These are phyloP conservation scores for Thermothielavioides terrestris DNA, from an alignment of 495 filamentous ascomycete genomes.

Conservation along the genomic window DNA sequence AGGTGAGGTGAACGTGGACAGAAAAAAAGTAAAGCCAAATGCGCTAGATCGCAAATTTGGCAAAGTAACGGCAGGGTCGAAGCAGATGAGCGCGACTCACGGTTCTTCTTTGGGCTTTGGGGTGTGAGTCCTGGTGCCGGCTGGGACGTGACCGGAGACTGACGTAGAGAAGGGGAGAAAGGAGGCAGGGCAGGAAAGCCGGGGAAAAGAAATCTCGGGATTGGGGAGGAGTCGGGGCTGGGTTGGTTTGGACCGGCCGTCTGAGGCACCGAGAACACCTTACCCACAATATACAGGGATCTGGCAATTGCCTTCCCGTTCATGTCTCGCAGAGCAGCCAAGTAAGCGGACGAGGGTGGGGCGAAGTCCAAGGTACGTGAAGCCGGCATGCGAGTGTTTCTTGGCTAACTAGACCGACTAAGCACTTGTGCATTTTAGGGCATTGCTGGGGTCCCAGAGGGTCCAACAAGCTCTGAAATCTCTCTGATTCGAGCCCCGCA, in stretches of 20 bases:
- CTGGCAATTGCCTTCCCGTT: slow-evolving; percentile 11
- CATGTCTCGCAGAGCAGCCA: slow-evolving; percentile 18
- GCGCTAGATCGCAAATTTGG: not conserved
- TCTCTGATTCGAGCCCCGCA: too few relatives aligned
- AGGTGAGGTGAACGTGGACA: too few relatives aligned
- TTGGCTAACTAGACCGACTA: too few relatives aligned
- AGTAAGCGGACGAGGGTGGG: not conserved
- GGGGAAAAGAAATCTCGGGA: slow-evolving; percentile 23
- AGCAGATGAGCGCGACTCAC: too few relatives aligned
- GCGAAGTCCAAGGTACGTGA: too few relatives aligned
- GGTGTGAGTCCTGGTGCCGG: not conserved
- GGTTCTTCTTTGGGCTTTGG: not conserved
- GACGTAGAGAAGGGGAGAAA: slow-evolving; percentile 5
- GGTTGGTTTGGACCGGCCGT: slow-evolving; percentile 11
- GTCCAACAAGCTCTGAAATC: too few relatives aligned
- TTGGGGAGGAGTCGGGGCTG: slow-evolving; percentile 25
- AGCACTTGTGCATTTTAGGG: too few relatives aligned
- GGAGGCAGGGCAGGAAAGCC: slow-evolving; percentile 18
- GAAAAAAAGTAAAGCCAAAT: not conserved
- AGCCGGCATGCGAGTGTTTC: too few relatives aligned
- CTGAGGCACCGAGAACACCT: slow-evolving; percentile 13
- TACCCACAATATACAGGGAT: slow-evolving; percentile 15
- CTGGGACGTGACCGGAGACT: not conserved
- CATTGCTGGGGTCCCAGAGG: not conserved
- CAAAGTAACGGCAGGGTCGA: not conserved